Base-by-base conservation (phyloP, 2,329 filamentous ascomycete genomes). In the Aureobasidium sp. region DNA sequence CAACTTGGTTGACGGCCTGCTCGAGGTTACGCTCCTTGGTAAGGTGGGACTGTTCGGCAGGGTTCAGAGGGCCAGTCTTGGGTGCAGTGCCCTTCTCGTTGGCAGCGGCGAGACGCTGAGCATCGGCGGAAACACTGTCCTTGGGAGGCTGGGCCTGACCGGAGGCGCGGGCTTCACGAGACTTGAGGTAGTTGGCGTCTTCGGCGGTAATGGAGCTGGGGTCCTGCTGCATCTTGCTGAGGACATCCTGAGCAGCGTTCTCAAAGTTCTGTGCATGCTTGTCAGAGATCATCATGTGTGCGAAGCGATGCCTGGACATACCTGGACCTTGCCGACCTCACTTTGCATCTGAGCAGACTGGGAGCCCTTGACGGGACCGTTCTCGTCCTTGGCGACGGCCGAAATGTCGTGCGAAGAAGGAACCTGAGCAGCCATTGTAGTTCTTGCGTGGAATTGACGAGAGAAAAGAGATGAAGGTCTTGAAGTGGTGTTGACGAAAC, bases 171-270 rank as follows among this genome's bases (percentile, higher is more conserved):
- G 73, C 71, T 64, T 77, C 75, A 50, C 75, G 73, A 32, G 73
- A 75, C 62, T 77, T 74, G 30, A 77, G 70, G 52, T 71, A 70
- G 57, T 74, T 69, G 34, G 75, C 75, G 59, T 77, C 75, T 53
- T 72, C 59, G 25, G 59, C 32, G 36, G 73, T 74, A 61, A 76
- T 69, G 7, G 69, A 69, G 47, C 68, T 71, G 21, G 70, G 70
- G 25, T 64, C 63, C 13, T 48, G 59, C 55, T 67, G 62, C 67
- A 71, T 70, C 66, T 71, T 71, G 42, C 50, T 53, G 44, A 64
- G 67, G n/a, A 71, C 61, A 32, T 70, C 66, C 42, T 67, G 60
- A 6, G 68, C 69, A 16, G 68, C 70, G 55, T 68, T 66, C 63
- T 69, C 67, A 55, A 70, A 70, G 53, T 69, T 71, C 47, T 64